Base-by-base conservation (phyloP, 345 rosid genomes). In the Conringia planisiliqua region DNA sequence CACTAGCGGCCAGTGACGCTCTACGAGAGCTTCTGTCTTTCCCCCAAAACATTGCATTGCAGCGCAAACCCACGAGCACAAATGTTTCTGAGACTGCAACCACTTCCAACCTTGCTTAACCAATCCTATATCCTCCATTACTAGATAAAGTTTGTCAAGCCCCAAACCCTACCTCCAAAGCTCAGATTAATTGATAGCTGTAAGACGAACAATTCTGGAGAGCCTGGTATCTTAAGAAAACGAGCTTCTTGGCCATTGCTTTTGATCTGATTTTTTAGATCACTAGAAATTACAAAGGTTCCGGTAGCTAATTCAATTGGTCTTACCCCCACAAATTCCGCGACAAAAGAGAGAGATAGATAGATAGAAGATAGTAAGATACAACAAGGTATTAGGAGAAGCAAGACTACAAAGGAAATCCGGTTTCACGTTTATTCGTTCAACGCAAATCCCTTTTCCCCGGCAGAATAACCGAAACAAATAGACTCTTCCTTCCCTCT, bases 41-140 rank as follows among this genome's bases (percentile, higher is more conserved):
- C 86, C 97, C 62, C 79, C 77, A 69, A 78, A 79, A 76, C 83
- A 79, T 9, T 30, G 81, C 26, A 74, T 80, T 4, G 80, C 82
- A 13, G 78, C 72, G 43, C 71, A 81, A 11, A 75, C 87, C 51
- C 82, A 80, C 13, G 83, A 86, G 38, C 62, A 87, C n/a, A 75
- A 35, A 63, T 81, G 88, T 50, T 90, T 90, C 83, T 84, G 97
- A 13, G 89, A 80, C 61, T 83, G 86, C 39, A 92, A 65, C 97
- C 99, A 95, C 48, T 85, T 82, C 96, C 88, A 89, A 0, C 86
- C 93, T 72, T 89, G 97, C 82, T 84, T 84, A 58, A 86, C 86
- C 62, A 95, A 80, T 63, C 96, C 92, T 73, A 95, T 86, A 65
- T 92, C 99, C 82, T 86, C 96, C 97, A 91, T 95, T 50, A 56